These are phyloP conservation scores for Xylariaceae sp. DNA, from an alignment of 2,329 filamentous ascomycete species.

Conservation along the genomic window DNA sequence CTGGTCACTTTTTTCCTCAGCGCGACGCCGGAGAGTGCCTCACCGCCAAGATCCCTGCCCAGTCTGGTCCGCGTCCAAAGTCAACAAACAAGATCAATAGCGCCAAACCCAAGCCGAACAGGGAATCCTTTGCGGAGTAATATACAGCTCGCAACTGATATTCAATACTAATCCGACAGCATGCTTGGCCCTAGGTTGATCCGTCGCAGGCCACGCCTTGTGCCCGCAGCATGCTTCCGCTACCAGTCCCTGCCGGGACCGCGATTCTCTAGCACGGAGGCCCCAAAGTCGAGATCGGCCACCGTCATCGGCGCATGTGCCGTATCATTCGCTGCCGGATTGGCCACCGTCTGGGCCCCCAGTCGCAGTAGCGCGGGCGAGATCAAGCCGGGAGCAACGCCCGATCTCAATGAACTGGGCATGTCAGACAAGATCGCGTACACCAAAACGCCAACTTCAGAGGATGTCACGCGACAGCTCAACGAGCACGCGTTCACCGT, in stretches of 20 bases:
- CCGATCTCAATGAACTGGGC: slow-evolving; percentile 26
- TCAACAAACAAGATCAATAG: too few species aligned
- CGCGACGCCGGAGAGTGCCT: too few species aligned
- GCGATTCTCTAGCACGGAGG: slow-evolving; percentile 23
- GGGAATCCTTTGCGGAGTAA: too few species aligned
- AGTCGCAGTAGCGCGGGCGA: slow-evolving; percentile 1
- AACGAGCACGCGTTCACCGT: slow-evolving; percentile 28
- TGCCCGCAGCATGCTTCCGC: slow-evolving; percentile 14
- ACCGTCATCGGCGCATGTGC: slow-evolving; percentile 11
- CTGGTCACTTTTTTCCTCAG: too few species aligned
- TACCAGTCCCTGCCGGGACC: slow-evolving; percentile 12
- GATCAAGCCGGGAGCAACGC: neutral
- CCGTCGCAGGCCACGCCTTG: slow-evolving; percentile 21
- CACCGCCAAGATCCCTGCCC: too few species aligned
- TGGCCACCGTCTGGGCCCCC: slow-evolving; percentile 17
- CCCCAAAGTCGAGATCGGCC: slow-evolving; percentile 10
- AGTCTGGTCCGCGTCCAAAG: too few species aligned
- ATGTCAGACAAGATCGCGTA: slow-evolving; percentile 25
- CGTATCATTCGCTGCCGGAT: slow-evolving; percentile 19
- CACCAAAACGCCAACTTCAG: slow-evolving; percentile 22
- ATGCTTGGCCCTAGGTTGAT: slow-evolving; percentile 23
- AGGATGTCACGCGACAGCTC: slow-evolving; percentile 28
- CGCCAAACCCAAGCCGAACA: too few species aligned
- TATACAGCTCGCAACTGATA: too few species aligned
- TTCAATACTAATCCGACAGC: neutral